Evolutionary conservation across 2,329 filamentous ascomycete species (phyloP).

Genomic region (Mycogone perniciosa): DNA sequence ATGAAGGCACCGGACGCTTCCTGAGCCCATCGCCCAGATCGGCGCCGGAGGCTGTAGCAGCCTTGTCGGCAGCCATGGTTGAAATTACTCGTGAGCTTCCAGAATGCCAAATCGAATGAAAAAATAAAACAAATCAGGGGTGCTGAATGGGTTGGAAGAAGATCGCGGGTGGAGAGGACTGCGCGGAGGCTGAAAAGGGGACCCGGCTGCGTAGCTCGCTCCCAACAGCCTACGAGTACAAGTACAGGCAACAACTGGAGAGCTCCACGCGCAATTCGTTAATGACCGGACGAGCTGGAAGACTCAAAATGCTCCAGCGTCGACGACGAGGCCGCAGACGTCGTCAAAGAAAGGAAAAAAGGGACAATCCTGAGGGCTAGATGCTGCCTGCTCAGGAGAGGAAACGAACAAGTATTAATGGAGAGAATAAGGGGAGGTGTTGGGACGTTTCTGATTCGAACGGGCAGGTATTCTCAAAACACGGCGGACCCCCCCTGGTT

Average conservation of each 20-base stretch:
- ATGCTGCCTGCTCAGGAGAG: conserved; percentile 15
- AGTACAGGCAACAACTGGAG: neutral
- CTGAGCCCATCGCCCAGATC: conserved; percentile 52
- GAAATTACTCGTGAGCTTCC: conserved; percentile 8
- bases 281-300: conserved; percentile 32
- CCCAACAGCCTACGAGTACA: neutral
- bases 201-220: conserved; percentile 13
- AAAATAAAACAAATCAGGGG: conserved; percentile 8
- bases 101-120: neutral
- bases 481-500: conserved; percentile 9
- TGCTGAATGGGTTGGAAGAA: neutral
- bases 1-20: conserved; percentile 42
- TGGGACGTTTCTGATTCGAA: conserved; percentile 6
- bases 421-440: conserved; percentile 16
- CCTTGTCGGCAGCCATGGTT: conserved; percentile 49
- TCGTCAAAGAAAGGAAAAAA: conserved; percentile 22
- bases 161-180: neutral
- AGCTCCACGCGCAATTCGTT: conserved; percentile 15
- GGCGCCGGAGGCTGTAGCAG: conserved; percentile 53
- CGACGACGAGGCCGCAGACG: conserved; percentile 17
- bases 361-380: conserved; percentile 17
- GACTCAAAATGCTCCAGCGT: conserved; percentile 23
- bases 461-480: conserved; percentile 7
- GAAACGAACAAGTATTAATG: conserved; percentile 17
- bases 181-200: conserved; percentile 14